Base-by-base conservation (phyloP, 2,329 filamentous ascomycete genomes). In the Aspergillus sojae region DNA sequence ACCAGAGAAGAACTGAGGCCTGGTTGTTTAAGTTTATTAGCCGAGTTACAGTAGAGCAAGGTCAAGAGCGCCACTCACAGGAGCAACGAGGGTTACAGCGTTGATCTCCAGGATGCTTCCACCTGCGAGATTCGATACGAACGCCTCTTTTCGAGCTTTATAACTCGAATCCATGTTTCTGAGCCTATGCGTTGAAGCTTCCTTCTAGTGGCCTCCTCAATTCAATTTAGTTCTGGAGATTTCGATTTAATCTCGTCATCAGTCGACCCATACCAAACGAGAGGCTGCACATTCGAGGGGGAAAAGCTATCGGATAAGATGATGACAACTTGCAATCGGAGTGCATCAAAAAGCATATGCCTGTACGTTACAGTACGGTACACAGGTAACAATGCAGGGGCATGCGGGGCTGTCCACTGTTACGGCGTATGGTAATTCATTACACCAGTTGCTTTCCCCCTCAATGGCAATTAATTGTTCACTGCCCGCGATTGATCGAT, bases 81-180 rank as follows among this genome's bases (percentile, higher is more conserved):
- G 89, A 74, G 93, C 92, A 67, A 96, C 90, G 56, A 91, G 86
- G 55, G 92, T 93, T 70, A 98, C 91, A 71, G 87, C 86, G 77
- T 94, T 94, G 81, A 99, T 94, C 77, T 99, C 95, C 70, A 85
- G 82, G 65, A 96, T 89, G 36, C 88, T 86, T 63, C 95, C 93
- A 46, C 95, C 95, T 7, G 90, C 89, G 34, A 97, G 87, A 77
- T 93, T 92, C 60, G 94, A 97, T 74, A 99, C 95, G 77, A 97
- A 97, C 75, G 93, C 93, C 83, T 96, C 94, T 82, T 99, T 99
- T 70, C 91, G 85, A 73, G 91, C 87, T 81, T 97, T 99, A 83
- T 97, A 97, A 79, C 85, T 89, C 59, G 74, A 68, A 50, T 77
- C 75, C 78, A 78, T 79, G 10, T 57, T 72, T 43, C 36, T 32